Evolutionary conservation across 139 green algal genomes (phyloP), one percentile per base, ranked within the genome.

Genomic region (Chlorella sp.): DNA sequence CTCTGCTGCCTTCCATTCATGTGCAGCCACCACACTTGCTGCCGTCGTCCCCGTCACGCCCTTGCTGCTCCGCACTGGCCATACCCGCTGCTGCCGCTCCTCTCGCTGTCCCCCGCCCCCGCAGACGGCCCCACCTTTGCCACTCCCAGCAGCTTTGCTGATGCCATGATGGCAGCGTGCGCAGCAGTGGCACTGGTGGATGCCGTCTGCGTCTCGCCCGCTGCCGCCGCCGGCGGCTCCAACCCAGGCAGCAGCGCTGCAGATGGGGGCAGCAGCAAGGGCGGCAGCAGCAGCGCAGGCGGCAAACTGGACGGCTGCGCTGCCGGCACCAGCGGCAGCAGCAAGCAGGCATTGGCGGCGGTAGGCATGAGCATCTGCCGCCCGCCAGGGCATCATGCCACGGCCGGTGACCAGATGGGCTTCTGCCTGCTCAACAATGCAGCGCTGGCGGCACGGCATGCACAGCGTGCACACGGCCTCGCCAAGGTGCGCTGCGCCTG

Each of bases 361-460:
- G 84, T 28, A 57, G 96, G 92, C 26, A 96, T 99, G 79, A 95
- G 93, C 21, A 76, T 98, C 48, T 95, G 96, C 40, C 93, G 97
- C 37, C 97, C 97, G 0, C 97, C 97, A 15, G 97, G 97, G 0
- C 97, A 99, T 89, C 97, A 99, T 85, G 97, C 97, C 4, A 92
- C 96, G 26, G 89, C 92, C 0, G 73, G 80, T 3, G 86, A 91
- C 1, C 93, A 94, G 28, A 98, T 99, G 97, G 97, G 97, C 37
- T 99, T 99, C 91, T 98, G 97, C 83, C 93, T 99, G 21, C 93
- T 98, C 48, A 97, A 96, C 90, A 96, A 92, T 0, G 89, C 97
- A 0, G 92, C 96, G 16, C 89, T 98, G 36, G 95, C 96, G 42
- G 96, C 94, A 3, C 86, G 92, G 34, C 92, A 98, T 53, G 95